Base-by-base conservation (phyloP, 495 filamentous ascomycete genomes). In the Acidiella bohemica region DNA sequence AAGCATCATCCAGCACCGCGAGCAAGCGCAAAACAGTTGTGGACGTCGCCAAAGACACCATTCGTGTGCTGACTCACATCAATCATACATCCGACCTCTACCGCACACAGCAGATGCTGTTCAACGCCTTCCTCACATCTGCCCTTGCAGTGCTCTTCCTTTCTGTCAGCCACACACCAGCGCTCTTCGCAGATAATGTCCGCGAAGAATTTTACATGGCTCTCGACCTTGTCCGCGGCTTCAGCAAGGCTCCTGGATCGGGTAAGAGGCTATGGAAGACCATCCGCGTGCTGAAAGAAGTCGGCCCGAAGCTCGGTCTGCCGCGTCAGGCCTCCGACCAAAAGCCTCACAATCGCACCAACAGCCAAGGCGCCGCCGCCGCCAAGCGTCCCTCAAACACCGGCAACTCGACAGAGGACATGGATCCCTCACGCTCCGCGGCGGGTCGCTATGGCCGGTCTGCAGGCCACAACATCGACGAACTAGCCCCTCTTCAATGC, bases 141-240 rank as follows among this genome's bases (percentile, higher is more conserved):
- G 77, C 83, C 8, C 67, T 93, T 19, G 79, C 80, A 0, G 83
- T 88, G 2, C 65, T 93, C 6, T 86, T 90, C 56, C 72, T 93
- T 0, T 83, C 84, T 0, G 81, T 82, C 2, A 81, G 76, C 11
- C 84, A 93, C 53, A 81, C 84, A 2, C 82, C 84, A 0, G 65
- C 76, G 0, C 73, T 80, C 28, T 93, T 88, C 56, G 81, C 75
- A 50, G 66, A 71, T 7, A 61, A 70, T 30, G 82, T 82, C 37
- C 70, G 81, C n/a, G 73, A 78, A 41, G 84, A 90, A 57, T 93
- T 90, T 49, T 87, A 88, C 61, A 73, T 81, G 71, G 84, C 81
- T 0, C 69, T 93, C 0, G 80, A 93, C 30, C 64, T 93, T 11
- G 72, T 93, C 43, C 81, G 81, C 43, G 78, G 78, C 18, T 76